Evolutionary conservation across 2,329 filamentous ascomycete genomes (phyloP), one percentile per base, ranked within the genome.

Genomic region (Apiospora koreana): DNA sequence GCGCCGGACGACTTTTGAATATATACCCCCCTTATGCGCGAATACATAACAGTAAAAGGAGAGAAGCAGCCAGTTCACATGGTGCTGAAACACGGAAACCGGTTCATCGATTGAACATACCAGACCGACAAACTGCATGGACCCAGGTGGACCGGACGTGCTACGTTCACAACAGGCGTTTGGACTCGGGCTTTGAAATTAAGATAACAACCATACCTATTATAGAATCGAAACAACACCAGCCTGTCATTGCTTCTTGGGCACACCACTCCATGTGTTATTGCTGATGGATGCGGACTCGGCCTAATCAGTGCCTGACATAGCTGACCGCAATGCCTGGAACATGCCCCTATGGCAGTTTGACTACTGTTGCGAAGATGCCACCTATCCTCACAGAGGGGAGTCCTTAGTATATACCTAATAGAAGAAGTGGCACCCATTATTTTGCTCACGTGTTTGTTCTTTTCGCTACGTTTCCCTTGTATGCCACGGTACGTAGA

Each of bases 11-110:
- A 62, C 54, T 62, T 54, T 38, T 38, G 54, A 62, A 38, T 38
- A 62, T 62, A 62, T 62, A 62, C 54, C 54, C 54, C 50, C 54
- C 31, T 62, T 62, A 62, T n/a, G 54, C 54, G 54, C 54, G 31
- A 62, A n/a, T 38, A 62, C 31, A 62, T n/a, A 62, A n/a, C 31
- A 38, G n/a, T 31, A 62, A 62, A 38, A 38, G 35, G 9, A 6
- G 28, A 58, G 2, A 62, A 62, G 28, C 54, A 62, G 31, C 18
- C 54, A 62, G 31, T 62, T 38, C 31, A 8, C 8, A 58, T 58
- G 28, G 21, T n/a, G 21, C 31, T 62, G 54, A 54, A 38, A 62
- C 54, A 62, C 54, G 31, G 54, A 62, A n/a, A 62, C 28, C 28
- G 54, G 54, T 23, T 62, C 54, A 62, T 62, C 31, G 54, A 23